phyloP scores from a whole-genome alignment of 1,284 basidiomycete genomes.

The Tausonia pullulans region DNA sequence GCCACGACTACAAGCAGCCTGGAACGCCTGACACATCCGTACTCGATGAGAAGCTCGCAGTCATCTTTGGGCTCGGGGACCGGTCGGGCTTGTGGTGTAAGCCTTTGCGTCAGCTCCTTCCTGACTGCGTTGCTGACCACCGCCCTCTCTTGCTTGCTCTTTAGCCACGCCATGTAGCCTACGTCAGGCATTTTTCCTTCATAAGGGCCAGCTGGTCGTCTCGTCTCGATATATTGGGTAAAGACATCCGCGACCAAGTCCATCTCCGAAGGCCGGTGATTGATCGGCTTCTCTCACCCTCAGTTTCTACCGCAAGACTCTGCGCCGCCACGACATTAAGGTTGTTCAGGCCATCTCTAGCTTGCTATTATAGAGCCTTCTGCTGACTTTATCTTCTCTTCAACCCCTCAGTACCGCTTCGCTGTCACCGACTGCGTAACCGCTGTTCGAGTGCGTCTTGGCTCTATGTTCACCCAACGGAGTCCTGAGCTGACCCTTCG shows the following conservation, averaged over 20 bases:
- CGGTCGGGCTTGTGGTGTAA: conserved; percentile 32
- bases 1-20: conserved; percentile 28
- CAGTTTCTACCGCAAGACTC: conserved; percentile 30
- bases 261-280: too few relatives aligned
- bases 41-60: conserved; percentile 12
- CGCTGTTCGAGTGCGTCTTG: too few relatives aligned
- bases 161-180: conserved; percentile 8
- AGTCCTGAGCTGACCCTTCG: too few relatives aligned
- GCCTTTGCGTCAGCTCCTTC: conserved; percentile 8
- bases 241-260: too few relatives aligned
- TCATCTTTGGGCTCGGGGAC: conserved; percentile 30
- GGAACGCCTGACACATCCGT: conserved; percentile 26
- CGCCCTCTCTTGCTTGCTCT: background rate
- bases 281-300: too few relatives aligned
- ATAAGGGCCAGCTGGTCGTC: conserved; percentile 33
- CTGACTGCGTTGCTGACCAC: background rate
- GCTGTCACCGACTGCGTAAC: too few relatives aligned
- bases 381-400: background rate
- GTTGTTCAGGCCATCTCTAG: background rate
- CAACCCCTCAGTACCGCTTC: too few relatives aligned
- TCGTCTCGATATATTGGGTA: conserved; percentile 31
- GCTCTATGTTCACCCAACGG: too few relatives aligned
- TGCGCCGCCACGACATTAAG: conserved; percentile 16
- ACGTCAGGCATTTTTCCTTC: conserved; percentile 22
- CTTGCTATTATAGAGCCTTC: background rate